Evolutionary conservation across 352 stramenopile species (phyloP).

Genomic region (Pythium coloratum): DNA sequence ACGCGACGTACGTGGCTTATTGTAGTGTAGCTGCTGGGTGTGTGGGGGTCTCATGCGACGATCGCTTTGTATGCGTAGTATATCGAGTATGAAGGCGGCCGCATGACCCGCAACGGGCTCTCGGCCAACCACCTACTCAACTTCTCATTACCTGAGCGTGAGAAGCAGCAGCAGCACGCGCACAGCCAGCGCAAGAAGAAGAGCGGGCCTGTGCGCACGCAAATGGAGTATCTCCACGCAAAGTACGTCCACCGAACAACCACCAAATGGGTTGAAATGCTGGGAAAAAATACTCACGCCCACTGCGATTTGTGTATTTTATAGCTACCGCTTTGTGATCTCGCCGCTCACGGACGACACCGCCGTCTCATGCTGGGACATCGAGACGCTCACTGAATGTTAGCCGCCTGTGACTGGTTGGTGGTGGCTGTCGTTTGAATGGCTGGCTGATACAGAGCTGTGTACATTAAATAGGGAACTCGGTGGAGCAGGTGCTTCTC

Average conservation of each 20-base stretch:
- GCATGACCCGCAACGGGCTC: constrained; percentile 62
- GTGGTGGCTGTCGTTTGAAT: neutral
- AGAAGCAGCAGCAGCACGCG: constrained; percentile 38
- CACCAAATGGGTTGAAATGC: neutral
- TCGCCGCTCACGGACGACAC: constrained; percentile 48
- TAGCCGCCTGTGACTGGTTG: constrained; percentile 18
- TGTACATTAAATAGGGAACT: constrained; percentile 55
- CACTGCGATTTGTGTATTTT: neutral
- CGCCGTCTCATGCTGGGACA: constrained; percentile 59
- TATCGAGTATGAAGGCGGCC: constrained; percentile 37
- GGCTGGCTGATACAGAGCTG: neutral
- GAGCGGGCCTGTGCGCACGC: constrained; percentile 49
- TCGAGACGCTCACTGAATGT: constrained; percentile 83
- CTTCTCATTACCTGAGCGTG: constrained; percentile 75
- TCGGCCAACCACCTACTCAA: constrained; percentile 86
- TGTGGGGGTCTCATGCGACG: neutral
- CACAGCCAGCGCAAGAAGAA: constrained; percentile 60
- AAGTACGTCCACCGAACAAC: constrained; percentile 41
- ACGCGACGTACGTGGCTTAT: constrained; percentile 23
- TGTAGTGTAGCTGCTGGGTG: neutral
- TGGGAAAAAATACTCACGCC: neutral
- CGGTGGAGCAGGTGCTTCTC: constrained; percentile 80
- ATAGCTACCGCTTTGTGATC: constrained; percentile 83
- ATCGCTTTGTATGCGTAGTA: constrained; percentile 7
- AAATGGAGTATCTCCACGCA: constrained; percentile 84